Conservation (phyloP, 2,329 filamentous ascomycete species). For the Hymenoscyphus linearis region DNA sequence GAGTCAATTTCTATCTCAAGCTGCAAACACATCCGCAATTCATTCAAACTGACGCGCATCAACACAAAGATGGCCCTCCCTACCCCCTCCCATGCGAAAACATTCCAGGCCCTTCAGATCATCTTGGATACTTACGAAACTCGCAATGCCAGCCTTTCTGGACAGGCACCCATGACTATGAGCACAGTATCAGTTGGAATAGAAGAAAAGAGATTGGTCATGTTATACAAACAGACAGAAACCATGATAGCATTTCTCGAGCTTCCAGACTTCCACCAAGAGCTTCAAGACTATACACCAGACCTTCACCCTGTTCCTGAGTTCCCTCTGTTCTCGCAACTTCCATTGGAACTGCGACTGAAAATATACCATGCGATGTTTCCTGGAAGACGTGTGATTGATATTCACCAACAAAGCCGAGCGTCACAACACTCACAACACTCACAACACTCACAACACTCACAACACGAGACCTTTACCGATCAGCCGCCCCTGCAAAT, state of each 20-base stretch:
- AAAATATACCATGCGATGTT: neutral
- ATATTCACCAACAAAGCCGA: neutral
- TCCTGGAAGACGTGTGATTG: neutral
- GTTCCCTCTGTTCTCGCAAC: neutral
- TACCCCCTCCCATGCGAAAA: neutral
- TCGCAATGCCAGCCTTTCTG: neutral
- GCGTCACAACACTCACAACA: neutral
- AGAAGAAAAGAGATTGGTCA: too few relatives aligned
- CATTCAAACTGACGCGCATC: neutral
- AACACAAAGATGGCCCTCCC: neutral
- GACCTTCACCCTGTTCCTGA: neutral
- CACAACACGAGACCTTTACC: neutral
- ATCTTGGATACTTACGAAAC: neutral
- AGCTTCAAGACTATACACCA: neutral
- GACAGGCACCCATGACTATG: neutral
- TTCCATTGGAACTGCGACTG: neutral
- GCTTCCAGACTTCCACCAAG: neutral
- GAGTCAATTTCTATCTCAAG: neutral
- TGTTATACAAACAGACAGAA: neutral
- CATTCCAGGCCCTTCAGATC: neutral
- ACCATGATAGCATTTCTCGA: neutral
- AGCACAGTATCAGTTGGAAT: too few relatives aligned
- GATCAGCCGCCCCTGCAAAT: neutral
- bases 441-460: too few relatives aligned
- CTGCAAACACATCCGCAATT: neutral